Percentiles rank a stretch among this genome's conserved stretches.
These are phyloP conservation scores for Pseudoneurospora amorphoporcata DNA, from an alignment of 495 filamentous ascomycete genomes.

Conservation along the genomic window DNA sequence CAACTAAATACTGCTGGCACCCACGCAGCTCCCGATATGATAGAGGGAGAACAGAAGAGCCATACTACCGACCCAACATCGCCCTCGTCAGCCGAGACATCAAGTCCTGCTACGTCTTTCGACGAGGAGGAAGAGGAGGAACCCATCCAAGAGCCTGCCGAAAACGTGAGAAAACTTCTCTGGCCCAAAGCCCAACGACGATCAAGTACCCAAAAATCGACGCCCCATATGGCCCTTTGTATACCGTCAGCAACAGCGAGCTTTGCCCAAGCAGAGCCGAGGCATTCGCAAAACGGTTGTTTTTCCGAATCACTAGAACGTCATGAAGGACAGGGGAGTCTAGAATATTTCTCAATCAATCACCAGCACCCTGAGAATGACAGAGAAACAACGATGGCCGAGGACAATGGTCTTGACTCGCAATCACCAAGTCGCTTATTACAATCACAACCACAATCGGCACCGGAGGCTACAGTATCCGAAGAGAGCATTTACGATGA, in stretches of 20 bases:
- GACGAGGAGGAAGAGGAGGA: neutral
- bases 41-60: neutral
- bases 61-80: neutral
- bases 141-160: neutral
- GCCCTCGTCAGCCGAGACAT: neutral
- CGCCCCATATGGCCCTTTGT: neutral
- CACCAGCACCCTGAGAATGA: neutral
- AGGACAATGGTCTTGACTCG: neutral
- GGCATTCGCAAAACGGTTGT: neutral
- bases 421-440: neutral
- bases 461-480: neutral
- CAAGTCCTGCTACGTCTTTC: neutral
- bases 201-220: neutral
- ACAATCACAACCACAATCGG: neutral
- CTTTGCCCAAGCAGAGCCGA: neutral
- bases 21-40: neutral
- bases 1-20: neutral
- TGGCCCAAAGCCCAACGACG: conserved; percentile 12
- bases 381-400: neutral
- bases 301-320: neutral
- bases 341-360: neutral
- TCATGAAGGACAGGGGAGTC: neutral
- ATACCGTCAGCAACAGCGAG: neutral
- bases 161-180: conserved; percentile 10
- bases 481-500: neutral